Percentiles rank a stretch among this genome's conserved stretches.
phyloP scores from a whole-genome alignment of 108 stramenopile genomes.

The Nitzschia putrida region DNA sequence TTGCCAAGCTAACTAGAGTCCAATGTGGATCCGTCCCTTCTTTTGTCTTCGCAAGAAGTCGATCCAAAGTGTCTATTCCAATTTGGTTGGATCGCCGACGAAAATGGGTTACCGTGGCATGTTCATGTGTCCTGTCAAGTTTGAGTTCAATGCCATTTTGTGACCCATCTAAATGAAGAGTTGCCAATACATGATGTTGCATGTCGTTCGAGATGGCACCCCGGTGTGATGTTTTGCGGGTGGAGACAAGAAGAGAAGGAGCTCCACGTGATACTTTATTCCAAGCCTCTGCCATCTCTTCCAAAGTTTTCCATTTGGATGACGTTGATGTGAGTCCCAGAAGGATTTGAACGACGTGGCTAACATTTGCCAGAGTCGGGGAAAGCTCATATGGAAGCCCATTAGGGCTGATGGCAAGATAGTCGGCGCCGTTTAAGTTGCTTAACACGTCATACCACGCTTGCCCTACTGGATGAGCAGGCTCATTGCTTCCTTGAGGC shows the following conservation, averaged over 20 bases:
- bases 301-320: too few species aligned
- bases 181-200: slow-evolving; percentile 27
- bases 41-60: too few species aligned
- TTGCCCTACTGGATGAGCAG: slow-evolving; percentile 11
- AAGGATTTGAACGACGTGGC: slow-evolving; percentile 13
- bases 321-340: background rate
- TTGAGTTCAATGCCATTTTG: slow-evolving; percentile 25
- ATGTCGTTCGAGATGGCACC: slow-evolving; percentile 5
- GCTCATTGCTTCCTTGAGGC: background rate
- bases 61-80: too few species aligned
- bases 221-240: slow-evolving; percentile 11
- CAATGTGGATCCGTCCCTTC: too few species aligned
- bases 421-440: slow-evolving; percentile 27
- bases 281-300: too few species aligned
- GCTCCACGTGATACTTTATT: background rate
- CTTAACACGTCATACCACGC: slow-evolving; percentile 41
- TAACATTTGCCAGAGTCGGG: slow-evolving; percentile 36
- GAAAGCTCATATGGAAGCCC: slow-evolving; percentile 33
- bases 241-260: background rate
- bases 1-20: too few species aligned
- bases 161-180: slow-evolving; percentile 10
- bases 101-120: too few species aligned
- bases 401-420: slow-evolving; percentile 30
- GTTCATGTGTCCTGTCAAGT: background rate
- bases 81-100: too few species aligned